These are phyloP conservation scores for Pugionium cornutum DNA, from an alignment of 345 rosid genomes.

Conservation along the genomic window DNA sequence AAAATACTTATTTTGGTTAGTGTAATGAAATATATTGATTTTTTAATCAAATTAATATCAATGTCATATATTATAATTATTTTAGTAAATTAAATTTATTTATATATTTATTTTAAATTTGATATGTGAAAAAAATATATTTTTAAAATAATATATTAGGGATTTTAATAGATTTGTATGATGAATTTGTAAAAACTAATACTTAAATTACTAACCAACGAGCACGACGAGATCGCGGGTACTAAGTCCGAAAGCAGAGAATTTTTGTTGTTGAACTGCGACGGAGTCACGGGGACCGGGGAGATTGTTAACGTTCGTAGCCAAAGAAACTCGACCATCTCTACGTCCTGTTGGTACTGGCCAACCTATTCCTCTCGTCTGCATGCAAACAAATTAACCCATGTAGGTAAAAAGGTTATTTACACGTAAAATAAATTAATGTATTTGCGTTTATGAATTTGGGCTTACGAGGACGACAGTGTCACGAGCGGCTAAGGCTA, in stretches of 20 bases:
- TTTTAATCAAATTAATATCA: no score
- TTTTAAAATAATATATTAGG: no score
- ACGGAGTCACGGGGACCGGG: slow-evolving; percentile 49
- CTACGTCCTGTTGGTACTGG: slow-evolving; percentile 54
- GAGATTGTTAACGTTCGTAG: slow-evolving; percentile 40
- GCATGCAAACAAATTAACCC: slow-evolving; percentile 28
- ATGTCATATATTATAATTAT: no score
- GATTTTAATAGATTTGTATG: no score
- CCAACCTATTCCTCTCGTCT: slow-evolving; percentile 56
- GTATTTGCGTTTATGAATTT: no score
- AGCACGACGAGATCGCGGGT: slow-evolving; percentile 57
- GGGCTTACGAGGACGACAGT: slow-evolving; percentile 41
- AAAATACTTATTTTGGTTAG: no score
- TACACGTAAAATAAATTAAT: not conserved
- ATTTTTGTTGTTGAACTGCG: slow-evolving; percentile 48
- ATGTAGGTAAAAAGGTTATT: slow-evolving; percentile 33
- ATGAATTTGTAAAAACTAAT: no score
- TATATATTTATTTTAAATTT: no score
- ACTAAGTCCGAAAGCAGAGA: slow-evolving; percentile 42
- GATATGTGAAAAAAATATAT: no score
- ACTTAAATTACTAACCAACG: slow-evolving; percentile 35
- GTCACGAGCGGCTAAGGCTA: slow-evolving; percentile 45
- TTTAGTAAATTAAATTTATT: no score
- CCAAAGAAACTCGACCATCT: slow-evolving; percentile 53
- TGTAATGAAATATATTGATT: no score